Evolutionary conservation across 176 grass and related monocot genomes (phyloP).

Genomic region (Leersia perrieri): DNA sequence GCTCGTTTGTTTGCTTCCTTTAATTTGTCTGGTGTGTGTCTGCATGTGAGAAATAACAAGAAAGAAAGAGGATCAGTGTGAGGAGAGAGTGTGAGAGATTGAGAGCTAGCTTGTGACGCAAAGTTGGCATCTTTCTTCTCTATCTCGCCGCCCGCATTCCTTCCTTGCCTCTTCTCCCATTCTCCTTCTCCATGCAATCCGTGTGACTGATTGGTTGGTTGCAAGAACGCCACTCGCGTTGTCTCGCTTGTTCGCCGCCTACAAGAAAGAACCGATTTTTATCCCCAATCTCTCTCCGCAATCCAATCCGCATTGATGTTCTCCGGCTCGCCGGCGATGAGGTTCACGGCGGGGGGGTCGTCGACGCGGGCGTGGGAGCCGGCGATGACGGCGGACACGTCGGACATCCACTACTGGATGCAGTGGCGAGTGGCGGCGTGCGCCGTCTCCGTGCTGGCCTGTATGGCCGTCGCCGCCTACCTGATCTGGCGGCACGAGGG

Average conservation of each 20-base stretch:
- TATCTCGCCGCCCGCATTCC: slow-evolving; percentile 2
- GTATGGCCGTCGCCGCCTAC: slow-evolving; percentile 49
- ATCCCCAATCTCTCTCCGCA: too few species aligned
- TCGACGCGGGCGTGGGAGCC: slow-evolving; percentile 57
- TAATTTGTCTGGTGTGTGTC: background rate
- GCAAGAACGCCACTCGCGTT: slow-evolving; percentile 11
- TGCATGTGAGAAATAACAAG: too few species aligned
- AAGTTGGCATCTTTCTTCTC: slow-evolving; percentile 51
- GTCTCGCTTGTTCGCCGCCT: background rate
- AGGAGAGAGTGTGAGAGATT: background rate
- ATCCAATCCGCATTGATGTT: too few species aligned
- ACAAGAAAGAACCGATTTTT: too few species aligned
- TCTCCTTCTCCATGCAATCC: background rate
- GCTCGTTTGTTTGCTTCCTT: slow-evolving; percentile 16
- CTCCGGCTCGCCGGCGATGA: slow-evolving; percentile 17
- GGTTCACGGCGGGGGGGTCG: slow-evolving; percentile 47
- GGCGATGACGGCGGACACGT: slow-evolving; percentile 48
- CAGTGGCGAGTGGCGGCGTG: slow-evolving; percentile 61
- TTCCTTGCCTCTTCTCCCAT: slow-evolving; percentile 11
- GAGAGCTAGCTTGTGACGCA: slow-evolving; percentile 26
- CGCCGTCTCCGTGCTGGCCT: slow-evolving; percentile 50
- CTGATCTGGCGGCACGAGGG: slow-evolving; percentile 77
- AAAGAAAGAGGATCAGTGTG: background rate
- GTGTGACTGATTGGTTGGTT: slow-evolving; percentile 22
- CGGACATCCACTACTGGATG: slow-evolving; percentile 66